A percentile compares a stretch with the other conserved stretches of the same genome.
phyloP scores from a whole-genome alignment of 441 rosid genomes.

The Erodium moschatum region DNA sequence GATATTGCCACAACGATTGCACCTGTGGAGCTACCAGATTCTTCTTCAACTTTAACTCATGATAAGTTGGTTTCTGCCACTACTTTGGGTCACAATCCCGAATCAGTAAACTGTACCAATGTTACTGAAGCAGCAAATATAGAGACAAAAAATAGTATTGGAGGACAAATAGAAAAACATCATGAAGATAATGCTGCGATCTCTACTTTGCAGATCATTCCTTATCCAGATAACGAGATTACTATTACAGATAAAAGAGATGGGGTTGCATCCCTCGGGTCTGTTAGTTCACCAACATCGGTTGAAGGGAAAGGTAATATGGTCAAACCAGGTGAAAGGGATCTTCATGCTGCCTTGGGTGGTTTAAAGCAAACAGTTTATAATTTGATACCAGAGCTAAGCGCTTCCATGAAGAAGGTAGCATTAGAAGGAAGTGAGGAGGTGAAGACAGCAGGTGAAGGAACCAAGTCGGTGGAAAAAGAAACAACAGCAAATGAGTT shows the following conservation, averaged over 20 bases:
- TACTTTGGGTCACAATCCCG: slow-evolving; percentile 24
- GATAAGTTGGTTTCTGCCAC: slow-evolving; percentile 24
- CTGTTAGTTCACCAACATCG: slow-evolving; percentile 24
- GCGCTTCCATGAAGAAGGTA: slow-evolving; percentile 57
- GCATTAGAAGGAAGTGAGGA: slow-evolving; percentile 75
- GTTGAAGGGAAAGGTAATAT: slow-evolving; percentile 26
- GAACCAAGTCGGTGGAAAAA: slow-evolving; percentile 29
- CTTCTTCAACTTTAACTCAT: slow-evolving; percentile 30
- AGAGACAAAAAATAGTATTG: slow-evolving; percentile 27
- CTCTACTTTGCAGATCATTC: slow-evolving; percentile 22
- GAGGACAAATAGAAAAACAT: slow-evolving; percentile 37
- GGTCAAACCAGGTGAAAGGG: slow-evolving; percentile 30
- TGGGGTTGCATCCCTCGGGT: slow-evolving; percentile 17
- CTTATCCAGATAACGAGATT: slow-evolving; percentile 24
- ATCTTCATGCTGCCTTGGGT: slow-evolving; percentile 30
- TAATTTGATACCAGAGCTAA: slow-evolving; percentile 35
- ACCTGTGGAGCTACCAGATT: slow-evolving; percentile 25
- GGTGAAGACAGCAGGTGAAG: slow-evolving; percentile 51
- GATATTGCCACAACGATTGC: slow-evolving; percentile 25
- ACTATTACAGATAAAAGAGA: slow-evolving; percentile 19
- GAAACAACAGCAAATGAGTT: slow-evolving; percentile 33
- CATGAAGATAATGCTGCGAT: slow-evolving; percentile 26
- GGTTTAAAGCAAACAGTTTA: slow-evolving; percentile 38
- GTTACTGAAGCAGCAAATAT: slow-evolving; percentile 27
- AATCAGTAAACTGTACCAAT: slow-evolving; percentile 25